Evolutionary conservation across 352 stramenopile species (phyloP).

Genomic region (Globisporangium barbulae): DNA sequence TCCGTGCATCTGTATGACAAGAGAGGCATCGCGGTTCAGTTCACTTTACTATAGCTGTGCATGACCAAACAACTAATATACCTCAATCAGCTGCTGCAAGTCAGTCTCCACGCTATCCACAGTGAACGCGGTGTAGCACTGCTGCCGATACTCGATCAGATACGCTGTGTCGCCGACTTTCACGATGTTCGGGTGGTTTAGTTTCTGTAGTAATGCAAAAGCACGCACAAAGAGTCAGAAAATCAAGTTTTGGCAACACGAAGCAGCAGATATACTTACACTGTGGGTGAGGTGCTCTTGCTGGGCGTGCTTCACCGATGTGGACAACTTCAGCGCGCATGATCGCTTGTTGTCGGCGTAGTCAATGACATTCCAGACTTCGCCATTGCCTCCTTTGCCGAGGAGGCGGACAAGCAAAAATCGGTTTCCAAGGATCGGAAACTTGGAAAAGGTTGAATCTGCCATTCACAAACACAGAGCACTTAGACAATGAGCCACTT

Average conservation of each 20-base stretch:
- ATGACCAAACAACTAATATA: constrained; percentile 6
- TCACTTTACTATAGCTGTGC: neutral
- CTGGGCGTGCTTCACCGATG: constrained; percentile 63
- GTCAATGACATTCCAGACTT: constrained; percentile 82
- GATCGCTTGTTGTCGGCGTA: constrained; percentile 56
- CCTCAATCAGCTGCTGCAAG: constrained; percentile 73
- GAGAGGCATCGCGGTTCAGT: neutral
- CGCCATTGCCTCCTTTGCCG: constrained; percentile 73
- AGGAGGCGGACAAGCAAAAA: constrained; percentile 63
- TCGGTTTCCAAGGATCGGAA: constrained; percentile 65
- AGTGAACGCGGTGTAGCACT: constrained; percentile 76
- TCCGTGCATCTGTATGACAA: constrained; percentile 39
- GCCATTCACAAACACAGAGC: neutral
- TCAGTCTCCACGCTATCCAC: constrained; percentile 68
- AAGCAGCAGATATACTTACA: constrained; percentile 26
- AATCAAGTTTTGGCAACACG: neutral
- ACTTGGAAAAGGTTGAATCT: constrained; percentile 72
- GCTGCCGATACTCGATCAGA: constrained; percentile 62
- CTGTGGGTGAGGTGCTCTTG: constrained; percentile 71
- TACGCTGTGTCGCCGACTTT: constrained; percentile 53
- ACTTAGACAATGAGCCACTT: neutral
- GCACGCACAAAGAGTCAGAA: neutral
- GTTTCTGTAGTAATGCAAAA: constrained; percentile 33
- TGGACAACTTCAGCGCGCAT: constrained; percentile 72
- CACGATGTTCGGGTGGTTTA: constrained; percentile 71